These are phyloP conservation scores for Calonectria hongkongensis DNA, from an alignment of 2,329 filamentous ascomycete genomes.

Conservation along the genomic window DNA sequence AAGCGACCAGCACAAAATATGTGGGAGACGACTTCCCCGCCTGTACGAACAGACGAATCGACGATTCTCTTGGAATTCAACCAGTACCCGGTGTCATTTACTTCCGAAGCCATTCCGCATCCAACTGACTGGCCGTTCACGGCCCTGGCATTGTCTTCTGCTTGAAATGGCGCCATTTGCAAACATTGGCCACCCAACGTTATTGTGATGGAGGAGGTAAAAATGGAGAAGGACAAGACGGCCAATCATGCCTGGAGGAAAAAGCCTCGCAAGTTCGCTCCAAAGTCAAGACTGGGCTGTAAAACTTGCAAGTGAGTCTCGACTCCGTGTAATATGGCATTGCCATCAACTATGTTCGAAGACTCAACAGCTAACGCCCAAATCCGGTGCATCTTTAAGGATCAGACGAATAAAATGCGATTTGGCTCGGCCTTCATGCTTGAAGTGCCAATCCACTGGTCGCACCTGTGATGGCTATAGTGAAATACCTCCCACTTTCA, in stretches of 20 bases:
- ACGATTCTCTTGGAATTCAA: background rate
- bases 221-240: slow-evolving; percentile 42
- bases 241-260: slow-evolving; percentile 61
- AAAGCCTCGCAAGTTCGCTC: slow-evolving; percentile 61
- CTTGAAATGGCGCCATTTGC: background rate
- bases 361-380: slow-evolving; percentile 41
- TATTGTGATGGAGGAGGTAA: slow-evolving; percentile 33
- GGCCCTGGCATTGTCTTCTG: background rate
- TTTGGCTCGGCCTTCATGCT: slow-evolving; percentile 58
- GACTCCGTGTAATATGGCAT: slow-evolving; percentile 23
- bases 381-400: slow-evolving; percentile 46
- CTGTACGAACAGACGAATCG: slow-evolving; percentile 21
- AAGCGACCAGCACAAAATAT: background rate
- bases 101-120: background rate
- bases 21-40: background rate
- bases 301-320: slow-evolving; percentile 64
- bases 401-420: slow-evolving; percentile 63
- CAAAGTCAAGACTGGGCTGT: slow-evolving; percentile 63
- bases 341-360: slow-evolving; percentile 32
- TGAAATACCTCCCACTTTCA: slow-evolving; percentile 38
- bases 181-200: background rate
- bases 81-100: background rate
- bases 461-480: slow-evolving; percentile 62
- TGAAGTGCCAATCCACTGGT: slow-evolving; percentile 61
- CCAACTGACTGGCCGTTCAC: background rate